Evolutionary conservation across 129 eudicot genomes (phyloP).

Genomic region (Flaveria linearis): DNA sequence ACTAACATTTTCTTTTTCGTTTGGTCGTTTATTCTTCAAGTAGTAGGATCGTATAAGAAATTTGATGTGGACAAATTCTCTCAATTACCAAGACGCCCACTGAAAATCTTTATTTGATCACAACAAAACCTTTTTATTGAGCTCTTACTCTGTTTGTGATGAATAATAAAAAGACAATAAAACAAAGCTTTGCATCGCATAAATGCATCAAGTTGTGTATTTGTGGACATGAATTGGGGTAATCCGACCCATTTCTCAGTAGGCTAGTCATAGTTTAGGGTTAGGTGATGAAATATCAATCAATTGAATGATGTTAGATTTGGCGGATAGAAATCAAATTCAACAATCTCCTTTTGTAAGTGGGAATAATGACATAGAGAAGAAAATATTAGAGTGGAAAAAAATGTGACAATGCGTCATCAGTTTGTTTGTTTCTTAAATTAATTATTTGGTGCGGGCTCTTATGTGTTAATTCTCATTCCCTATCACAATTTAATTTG

Average conservation of each 20-base stretch:
- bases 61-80: not conserved
- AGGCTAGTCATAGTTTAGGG: slow-evolving; percentile 9
- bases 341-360: slow-evolving; percentile 23
- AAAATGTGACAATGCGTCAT: slow-evolving; percentile 4
- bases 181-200: not conserved
- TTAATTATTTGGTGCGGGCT: slow-evolving; percentile 13
- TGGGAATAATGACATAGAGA: slow-evolving; percentile 20
- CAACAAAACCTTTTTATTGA: slow-evolving; percentile 1
- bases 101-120: not conserved
- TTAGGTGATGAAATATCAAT: slow-evolving; percentile 1
- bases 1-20: slow-evolving; percentile 5
- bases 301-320: slow-evolving; percentile 25
- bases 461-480: slow-evolving; percentile 1
- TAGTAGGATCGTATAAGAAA: not conserved
- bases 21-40: not conserved
- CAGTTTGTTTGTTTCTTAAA: slow-evolving; percentile 11
- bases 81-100: not conserved
- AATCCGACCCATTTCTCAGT: not conserved
- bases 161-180: not conserved
- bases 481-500: not conserved
- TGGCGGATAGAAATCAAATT: slow-evolving; percentile 15
- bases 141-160: not conserved
- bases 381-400: slow-evolving; percentile 1
- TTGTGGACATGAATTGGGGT: not conserved
- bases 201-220: not conserved